These are phyloP conservation scores for Termitomyces sp. DNA, from an alignment of 768 basidiomycete species.

Conservation along the genomic window DNA sequence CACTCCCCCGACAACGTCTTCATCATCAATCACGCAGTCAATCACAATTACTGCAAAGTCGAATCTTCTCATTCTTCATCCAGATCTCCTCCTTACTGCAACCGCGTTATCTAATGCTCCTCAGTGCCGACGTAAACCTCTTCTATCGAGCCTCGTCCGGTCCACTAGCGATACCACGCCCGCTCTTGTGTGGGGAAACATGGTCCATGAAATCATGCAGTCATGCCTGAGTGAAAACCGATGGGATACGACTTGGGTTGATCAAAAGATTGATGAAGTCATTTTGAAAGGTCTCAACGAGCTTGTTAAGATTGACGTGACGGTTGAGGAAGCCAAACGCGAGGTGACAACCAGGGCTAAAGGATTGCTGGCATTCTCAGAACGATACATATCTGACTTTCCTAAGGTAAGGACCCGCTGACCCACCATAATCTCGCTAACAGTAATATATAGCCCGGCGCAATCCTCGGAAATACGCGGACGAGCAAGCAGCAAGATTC, in stretches of 20 bases:
- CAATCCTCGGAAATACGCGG: slow-evolving; percentile 64
- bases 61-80: slow-evolving; percentile 82
- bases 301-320: slow-evolving; percentile 54
- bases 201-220: slow-evolving; percentile 92
- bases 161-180: slow-evolving; percentile 58
- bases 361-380: slow-evolving; percentile 60
- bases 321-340: slow-evolving; percentile 56
- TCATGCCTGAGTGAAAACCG: slow-evolving; percentile 53
- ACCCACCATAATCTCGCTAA: not conserved
- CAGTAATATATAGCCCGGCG: slow-evolving; percentile 44
- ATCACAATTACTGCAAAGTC: slow-evolving; percentile 59
- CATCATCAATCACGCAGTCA: slow-evolving; percentile 30
- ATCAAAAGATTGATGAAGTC: slow-evolving; percentile 51
- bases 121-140: slow-evolving; percentile 80
- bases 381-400: slow-evolving; percentile 55
- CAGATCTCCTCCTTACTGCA: slow-evolving; percentile 87
- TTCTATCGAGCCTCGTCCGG: slow-evolving; percentile 64
- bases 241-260: slow-evolving; percentile 65
- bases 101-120: slow-evolving; percentile 83
- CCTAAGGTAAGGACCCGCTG: slow-evolving; percentile 50
- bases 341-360: slow-evolving; percentile 60
- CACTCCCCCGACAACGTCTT: slow-evolving; percentile 22
- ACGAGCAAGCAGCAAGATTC: slow-evolving; percentile 42
- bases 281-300: slow-evolving; percentile 52
- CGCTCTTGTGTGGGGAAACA: slow-evolving; percentile 83